Evolutionary conservation across 192 early-diverging fungal species (phyloP).

Genomic region (Cetraspora pellucida): DNA sequence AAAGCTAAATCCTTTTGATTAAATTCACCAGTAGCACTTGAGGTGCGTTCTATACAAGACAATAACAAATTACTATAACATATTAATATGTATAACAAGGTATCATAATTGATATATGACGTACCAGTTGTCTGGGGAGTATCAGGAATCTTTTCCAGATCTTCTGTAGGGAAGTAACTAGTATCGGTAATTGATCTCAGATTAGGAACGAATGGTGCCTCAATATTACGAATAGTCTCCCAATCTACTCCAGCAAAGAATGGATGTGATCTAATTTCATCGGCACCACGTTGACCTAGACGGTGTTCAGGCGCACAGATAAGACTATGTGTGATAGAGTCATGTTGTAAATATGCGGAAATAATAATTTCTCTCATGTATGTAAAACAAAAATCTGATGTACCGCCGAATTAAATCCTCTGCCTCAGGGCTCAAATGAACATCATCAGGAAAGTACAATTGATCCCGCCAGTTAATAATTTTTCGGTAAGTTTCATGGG

Average conservation of each 20-base stretch:
- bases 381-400: background rate
- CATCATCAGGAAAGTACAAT: constrained; percentile 91
- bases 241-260: constrained; percentile 96
- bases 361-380: background rate
- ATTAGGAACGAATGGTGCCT: constrained; percentile 92
- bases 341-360: background rate
- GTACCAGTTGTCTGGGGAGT: constrained; percentile 34
- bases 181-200: constrained; percentile 96
- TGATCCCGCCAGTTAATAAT: constrained; percentile 96
- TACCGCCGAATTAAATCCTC: constrained; percentile 90
- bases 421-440: constrained; percentile 86
- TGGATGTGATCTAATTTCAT: constrained; percentile 89
- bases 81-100: constrained; percentile 28
- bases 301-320: constrained; percentile 87
- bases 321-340: constrained; percentile 52
- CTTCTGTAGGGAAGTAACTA: constrained; percentile 96
- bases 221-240: constrained; percentile 77
- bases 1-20: constrained; percentile 94
- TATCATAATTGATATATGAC: background rate
- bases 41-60: constrained; percentile 1
- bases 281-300: constrained; percentile 75
- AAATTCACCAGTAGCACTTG: constrained; percentile 37
- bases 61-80: constrained; percentile 9
- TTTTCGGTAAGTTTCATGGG: constrained; percentile 97
- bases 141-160: constrained; percentile 77